Percentiles rank a stretch among this genome's conserved stretches.
Conservation (phyloP, 2,329 filamentous ascomycete genomes). For the Venturia nashicola region DNA sequence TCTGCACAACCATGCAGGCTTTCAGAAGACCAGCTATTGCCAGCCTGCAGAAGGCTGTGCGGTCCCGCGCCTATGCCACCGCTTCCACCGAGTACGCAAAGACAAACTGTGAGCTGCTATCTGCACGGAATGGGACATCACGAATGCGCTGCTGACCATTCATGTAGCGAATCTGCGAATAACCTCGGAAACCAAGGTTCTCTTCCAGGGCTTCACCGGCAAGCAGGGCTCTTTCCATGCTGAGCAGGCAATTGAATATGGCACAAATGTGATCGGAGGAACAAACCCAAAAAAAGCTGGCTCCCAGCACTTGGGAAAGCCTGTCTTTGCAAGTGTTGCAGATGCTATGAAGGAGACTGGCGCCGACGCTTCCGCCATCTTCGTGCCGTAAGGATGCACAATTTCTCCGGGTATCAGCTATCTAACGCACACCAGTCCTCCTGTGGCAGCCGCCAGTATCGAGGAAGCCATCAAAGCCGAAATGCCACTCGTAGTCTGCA, state of each 20-base stretch:
- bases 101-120: constrained; percentile 20
- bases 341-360: constrained; percentile 86
- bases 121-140: background rate
- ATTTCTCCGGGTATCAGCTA: background rate
- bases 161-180: constrained; percentile 66
- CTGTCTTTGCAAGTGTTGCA: constrained; percentile 81
- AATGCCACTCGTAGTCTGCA: constrained; percentile 89
- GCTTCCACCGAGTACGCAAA: constrained; percentile 42
- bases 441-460: constrained; percentile 84
- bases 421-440: constrained; percentile 46
- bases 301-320: constrained; percentile 73
- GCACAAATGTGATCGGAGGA: constrained; percentile 93
- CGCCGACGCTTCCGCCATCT: constrained; percentile 85
- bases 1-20: constrained; percentile 59
- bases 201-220: constrained; percentile 96
- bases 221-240: constrained; percentile 98
- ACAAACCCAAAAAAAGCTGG: constrained; percentile 99
- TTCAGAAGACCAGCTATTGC: constrained; percentile 61
- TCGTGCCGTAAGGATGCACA: constrained; percentile 63
- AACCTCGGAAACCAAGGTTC: constrained; percentile 83
- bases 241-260: constrained; percentile 95
- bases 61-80: constrained; percentile 66
- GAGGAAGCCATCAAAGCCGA: constrained; percentile 92
- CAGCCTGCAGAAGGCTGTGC: constrained; percentile 54
- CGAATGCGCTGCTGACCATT: background rate